phyloP scores from a whole-genome alignment of 2,329 filamentous ascomycete species.

The Neoscytalidium dimidiatum region DNA sequence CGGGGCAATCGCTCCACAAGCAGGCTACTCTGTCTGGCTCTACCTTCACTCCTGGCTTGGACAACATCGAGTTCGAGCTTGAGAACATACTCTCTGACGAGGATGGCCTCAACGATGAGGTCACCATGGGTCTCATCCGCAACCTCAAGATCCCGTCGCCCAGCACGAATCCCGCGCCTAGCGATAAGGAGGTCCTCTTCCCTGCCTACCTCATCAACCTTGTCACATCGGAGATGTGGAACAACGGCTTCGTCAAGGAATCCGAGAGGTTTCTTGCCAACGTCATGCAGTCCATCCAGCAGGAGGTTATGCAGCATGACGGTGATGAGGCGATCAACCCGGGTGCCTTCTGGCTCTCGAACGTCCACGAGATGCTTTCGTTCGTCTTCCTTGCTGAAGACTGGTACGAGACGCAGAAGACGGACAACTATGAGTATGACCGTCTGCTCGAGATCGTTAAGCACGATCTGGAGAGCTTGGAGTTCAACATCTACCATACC shows the following conservation, averaged over 20 bases:
- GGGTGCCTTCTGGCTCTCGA: constrained; percentile 97
- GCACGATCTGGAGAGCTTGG: constrained; percentile 94
- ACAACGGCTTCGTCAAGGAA: constrained; percentile 99
- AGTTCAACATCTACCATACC: constrained; percentile 99
- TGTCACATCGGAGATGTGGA: constrained; percentile 99
- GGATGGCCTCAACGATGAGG: constrained; percentile 93
- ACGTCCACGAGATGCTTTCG: constrained; percentile 99
- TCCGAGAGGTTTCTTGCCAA: constrained; percentile 98
- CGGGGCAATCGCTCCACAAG: constrained; percentile 60
- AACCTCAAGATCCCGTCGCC: constrained; percentile 96
- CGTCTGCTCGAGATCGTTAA: constrained; percentile 97
- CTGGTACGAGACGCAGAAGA: constrained; percentile 99
- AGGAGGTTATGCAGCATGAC: constrained; percentile 99
- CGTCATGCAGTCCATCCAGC: constrained; percentile 99
- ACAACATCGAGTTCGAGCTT: constrained; percentile 93
- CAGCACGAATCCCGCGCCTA: constrained; percentile 82
- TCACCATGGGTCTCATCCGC: constrained; percentile 91
- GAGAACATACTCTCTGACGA: constrained; percentile 93
- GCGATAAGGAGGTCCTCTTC: constrained; percentile 98
- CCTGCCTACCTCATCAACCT: constrained; percentile 98
- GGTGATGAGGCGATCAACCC: constrained; percentile 96
- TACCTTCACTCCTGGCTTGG: constrained; percentile 76
- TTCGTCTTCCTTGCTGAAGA: constrained; percentile 99
- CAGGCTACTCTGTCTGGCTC: constrained; percentile 69
- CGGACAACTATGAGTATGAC: constrained; percentile 98